Conservation (phyloP, 805 yeast genomes). For the Yamadazyma takamatsuzukensis region DNA sequence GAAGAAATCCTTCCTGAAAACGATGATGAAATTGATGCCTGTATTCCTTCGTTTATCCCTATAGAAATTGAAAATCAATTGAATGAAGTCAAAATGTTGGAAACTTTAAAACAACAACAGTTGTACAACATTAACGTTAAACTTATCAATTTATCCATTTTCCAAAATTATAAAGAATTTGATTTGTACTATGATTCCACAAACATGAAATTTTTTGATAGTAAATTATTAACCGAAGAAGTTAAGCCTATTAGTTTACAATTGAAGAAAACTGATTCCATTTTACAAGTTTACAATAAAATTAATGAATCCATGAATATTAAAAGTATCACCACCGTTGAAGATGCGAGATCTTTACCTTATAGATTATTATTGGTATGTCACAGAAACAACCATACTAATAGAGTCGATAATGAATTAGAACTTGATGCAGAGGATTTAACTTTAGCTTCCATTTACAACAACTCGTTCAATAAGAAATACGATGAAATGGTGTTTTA, state of each 20-base stretch:
- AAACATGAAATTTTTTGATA: conserved; percentile 38
- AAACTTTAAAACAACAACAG: conserved; percentile 64
- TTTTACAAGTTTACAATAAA: conserved; percentile 44
- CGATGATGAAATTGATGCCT: conserved; percentile 36
- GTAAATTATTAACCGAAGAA: conserved; percentile 1
- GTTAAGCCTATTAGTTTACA: conserved; percentile 49
- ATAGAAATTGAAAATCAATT: conserved; percentile 61
- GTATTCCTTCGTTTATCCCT: conserved; percentile 63
- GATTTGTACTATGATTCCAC: conserved; percentile 70
- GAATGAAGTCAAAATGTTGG: conserved; percentile 51
- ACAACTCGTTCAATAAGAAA: conserved; percentile 43
- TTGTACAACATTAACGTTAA: conserved; percentile 45
- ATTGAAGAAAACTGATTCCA: conserved; percentile 53
- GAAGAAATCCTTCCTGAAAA: conserved; percentile 58
- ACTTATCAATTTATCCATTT: conserved; percentile 51
- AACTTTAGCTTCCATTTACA: conserved; percentile 51
- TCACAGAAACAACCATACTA: conserved; percentile 67
- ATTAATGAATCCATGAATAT: conserved; percentile 8
- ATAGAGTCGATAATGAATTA: conserved; percentile 51
- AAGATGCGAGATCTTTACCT: conserved; percentile 15
- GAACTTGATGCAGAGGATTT: conserved; percentile 22
- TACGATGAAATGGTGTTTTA: conserved; percentile 54
- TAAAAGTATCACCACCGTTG: conserved; percentile 2
- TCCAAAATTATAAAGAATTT: conserved; percentile 63
- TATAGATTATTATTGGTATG: conserved; percentile 64